Base-by-base conservation (phyloP, 371 early-diverging fungal genomes). In the Mortierella sp. region DNA sequence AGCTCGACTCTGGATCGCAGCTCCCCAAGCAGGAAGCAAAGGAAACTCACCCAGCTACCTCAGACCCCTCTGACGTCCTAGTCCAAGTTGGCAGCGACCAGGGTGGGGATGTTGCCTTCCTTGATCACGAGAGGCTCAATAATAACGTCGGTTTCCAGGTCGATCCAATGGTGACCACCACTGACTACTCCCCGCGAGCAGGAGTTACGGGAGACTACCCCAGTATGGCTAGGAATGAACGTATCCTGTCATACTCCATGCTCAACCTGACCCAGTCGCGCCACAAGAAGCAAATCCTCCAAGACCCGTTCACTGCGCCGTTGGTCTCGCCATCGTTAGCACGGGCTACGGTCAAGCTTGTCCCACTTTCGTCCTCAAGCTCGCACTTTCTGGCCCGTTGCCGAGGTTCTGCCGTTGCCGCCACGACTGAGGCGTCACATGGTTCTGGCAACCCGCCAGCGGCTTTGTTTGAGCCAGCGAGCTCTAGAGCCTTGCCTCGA, bases 211-310 rank as follows among this genome's bases (percentile, higher is more conserved):
- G 63, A 14, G 58, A 55, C 29, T 74, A 60, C 29, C 63, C 60
- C 5, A 60, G 56, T 44, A 24, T 74, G n/a, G 63, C 58, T n/a
- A 74, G 56, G 48, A 74, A 74, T 18, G 74, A 74, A 29, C 74
- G 74, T n/a, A 74, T 74, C 44, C 32, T 74, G 11, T 58, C 74
- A 14, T 43, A 60, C 16, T 63, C 74, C 14, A 60, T 43, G 29
- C 49, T 74, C 58, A 60, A 60, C 16, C 74, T 60, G 7, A 74
- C 43, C 2, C 35, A 38, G 32, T 72, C 72, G 24, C 54, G 41
- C 35, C 38, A 24, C 7, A 72, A 35, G 24, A 3, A 51, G 10
- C 72, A 38, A 51, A 24, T 54, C 24, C 54, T 54, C 18, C 24
- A 21, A 18, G 24, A 24, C 4, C 54, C 24, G 21, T 54, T 6